These are phyloP conservation scores for Corniculantispora saksenae DNA, from an alignment of 2,329 filamentous ascomycete species.

Conservation along the genomic window DNA sequence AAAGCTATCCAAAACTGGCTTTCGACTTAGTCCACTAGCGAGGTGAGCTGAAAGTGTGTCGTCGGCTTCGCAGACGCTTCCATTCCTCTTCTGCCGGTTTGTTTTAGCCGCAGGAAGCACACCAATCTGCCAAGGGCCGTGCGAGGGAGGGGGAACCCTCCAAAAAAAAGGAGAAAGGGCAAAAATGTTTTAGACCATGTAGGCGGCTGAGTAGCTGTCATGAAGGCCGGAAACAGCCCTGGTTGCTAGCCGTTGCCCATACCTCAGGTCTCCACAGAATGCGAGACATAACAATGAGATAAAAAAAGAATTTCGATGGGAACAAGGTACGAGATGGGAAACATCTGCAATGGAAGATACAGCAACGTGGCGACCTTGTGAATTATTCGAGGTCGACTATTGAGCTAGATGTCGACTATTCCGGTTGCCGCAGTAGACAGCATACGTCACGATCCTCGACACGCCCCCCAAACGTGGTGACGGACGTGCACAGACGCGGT, in stretches of 20 bases:
- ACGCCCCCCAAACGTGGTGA: no score
- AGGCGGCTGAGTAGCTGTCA: no score
- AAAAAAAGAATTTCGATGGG: neutral
- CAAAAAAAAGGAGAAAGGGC: no score
- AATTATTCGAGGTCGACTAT: neutral
- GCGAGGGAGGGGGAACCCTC: no score
- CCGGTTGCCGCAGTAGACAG: neutral
- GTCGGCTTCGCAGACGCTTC: neutral
- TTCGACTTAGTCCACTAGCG: neutral
- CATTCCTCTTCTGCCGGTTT: neutral
- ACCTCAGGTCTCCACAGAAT: neutral
- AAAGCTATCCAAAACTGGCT: neutral
- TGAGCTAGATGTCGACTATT: no score
- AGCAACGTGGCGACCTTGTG: neutral
- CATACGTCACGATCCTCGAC: neutral
- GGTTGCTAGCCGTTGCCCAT: neutral
- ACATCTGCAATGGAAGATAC: neutral
- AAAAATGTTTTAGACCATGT: no score
- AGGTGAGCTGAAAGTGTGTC: neutral
- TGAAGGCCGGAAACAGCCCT: conserved; percentile 9
- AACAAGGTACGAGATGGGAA: neutral
- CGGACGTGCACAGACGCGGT: no score
- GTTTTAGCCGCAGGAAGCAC: conserved; percentile 1
- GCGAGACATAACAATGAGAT: conserved; percentile 7
- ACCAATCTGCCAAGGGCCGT: no score